Evolutionary conservation across 2,329 filamentous ascomycete species (phyloP).

Genomic region (Cordyceps sp.): DNA sequence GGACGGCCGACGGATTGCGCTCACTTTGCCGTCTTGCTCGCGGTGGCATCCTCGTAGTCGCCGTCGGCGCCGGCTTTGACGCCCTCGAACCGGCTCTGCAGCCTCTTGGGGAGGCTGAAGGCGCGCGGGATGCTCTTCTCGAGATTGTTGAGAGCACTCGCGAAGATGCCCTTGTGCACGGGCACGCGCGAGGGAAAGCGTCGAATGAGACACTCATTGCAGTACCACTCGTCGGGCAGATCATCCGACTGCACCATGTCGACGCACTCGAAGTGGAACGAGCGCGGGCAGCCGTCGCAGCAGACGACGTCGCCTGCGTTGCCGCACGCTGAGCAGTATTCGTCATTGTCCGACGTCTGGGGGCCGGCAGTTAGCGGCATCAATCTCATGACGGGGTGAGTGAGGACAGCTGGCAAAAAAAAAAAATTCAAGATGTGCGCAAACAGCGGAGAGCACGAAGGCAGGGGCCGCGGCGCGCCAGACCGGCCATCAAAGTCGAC

Average conservation of each 20-base stretch:
- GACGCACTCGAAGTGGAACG: constrained; percentile 81
- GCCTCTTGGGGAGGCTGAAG: constrained; percentile 52
- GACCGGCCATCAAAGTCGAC: no score
- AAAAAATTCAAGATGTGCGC: background rate
- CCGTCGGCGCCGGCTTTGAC: constrained; percentile 63
- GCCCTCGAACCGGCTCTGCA: constrained; percentile 65
- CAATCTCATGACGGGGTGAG: background rate
- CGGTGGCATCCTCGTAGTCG: constrained; percentile 56
- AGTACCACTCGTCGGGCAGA: constrained; percentile 69
- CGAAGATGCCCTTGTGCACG: constrained; percentile 40
- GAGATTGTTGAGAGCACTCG: constrained; percentile 43
- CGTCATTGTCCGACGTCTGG: constrained; percentile 54
- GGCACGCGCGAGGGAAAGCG: constrained; percentile 28
- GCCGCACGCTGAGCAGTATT: constrained; percentile 76
- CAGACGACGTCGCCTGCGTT: constrained; percentile 75
- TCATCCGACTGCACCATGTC: constrained; percentile 58
- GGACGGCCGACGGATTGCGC: no score
- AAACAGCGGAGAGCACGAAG: no score
- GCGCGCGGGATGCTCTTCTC: constrained; percentile 54
- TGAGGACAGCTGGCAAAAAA: background rate
- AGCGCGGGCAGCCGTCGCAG: constrained; percentile 80
- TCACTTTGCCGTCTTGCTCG: constrained; percentile 36
- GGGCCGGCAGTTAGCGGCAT: constrained; percentile 13
- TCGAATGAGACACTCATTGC: constrained; percentile 49
- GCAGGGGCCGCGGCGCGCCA: no score